Evolutionary conservation across 495 filamentous ascomycete species (phyloP).

Genomic region (Parathielavia hyrcaniae): DNA sequence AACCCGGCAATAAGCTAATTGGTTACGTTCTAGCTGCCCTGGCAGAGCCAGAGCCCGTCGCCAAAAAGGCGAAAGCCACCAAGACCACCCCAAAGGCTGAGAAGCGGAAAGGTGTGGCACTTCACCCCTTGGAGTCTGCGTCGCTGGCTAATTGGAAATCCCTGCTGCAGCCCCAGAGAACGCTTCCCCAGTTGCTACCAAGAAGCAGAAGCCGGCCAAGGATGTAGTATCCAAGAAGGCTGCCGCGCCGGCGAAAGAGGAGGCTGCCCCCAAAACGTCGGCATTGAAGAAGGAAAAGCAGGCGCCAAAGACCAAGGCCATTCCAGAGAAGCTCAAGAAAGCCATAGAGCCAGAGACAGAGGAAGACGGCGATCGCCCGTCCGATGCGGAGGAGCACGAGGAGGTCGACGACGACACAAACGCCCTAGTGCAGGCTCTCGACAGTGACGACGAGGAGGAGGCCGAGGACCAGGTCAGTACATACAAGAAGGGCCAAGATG

Average conservation of each 20-base stretch:
- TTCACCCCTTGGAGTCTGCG: neutral
- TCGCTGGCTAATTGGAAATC: conserved; percentile 1
- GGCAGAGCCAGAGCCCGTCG: conserved; percentile 45
- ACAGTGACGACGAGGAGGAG: conserved; percentile 65
- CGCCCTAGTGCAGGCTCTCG: conserved; percentile 67
- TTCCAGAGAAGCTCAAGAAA: conserved; percentile 29
- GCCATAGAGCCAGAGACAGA: conserved; percentile 17
- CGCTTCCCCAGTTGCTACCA: conserved; percentile 39
- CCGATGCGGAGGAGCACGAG: conserved; percentile 37
- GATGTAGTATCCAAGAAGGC: conserved; percentile 23
- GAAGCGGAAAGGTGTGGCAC: conserved; percentile 47
- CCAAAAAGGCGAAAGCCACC: conserved; percentile 53
- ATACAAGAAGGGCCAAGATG: conserved; percentile 50
- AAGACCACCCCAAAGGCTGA: conserved; percentile 32
- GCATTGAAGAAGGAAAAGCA: conserved; percentile 28
- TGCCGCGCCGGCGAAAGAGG: conserved; percentile 17
- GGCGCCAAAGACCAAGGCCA: conserved; percentile 27
- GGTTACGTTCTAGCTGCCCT: conserved; percentile 31
- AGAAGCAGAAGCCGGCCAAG: conserved; percentile 35
- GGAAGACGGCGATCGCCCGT: conserved; percentile 26
- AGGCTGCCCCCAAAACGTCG: conserved; percentile 18
- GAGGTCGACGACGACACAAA: conserved; percentile 43
- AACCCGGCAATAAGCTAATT: conserved; percentile 23
- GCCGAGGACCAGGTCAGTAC: conserved; percentile 44
- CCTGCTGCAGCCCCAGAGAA: conserved; percentile 35